Conservation (phyloP, 2,329 filamentous ascomycete species). For the Didymella lethalis region DNA sequence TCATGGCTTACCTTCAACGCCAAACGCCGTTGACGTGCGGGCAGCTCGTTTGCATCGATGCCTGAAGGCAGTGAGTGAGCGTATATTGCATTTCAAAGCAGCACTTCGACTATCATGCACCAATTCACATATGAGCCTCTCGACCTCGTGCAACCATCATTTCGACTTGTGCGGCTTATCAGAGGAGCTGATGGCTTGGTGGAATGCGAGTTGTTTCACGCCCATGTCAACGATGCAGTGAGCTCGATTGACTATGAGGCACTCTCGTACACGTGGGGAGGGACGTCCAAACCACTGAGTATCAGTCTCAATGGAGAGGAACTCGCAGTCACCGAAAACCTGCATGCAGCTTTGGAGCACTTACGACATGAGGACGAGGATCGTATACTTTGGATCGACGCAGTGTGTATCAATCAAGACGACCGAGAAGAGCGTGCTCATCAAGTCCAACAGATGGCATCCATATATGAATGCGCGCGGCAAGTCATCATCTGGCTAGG, state of each 20-base stretch:
- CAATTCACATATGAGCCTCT: conserved; percentile 3
- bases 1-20: neutral
- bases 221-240: neutral
- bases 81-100: neutral
- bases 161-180: conserved; percentile 4
- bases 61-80: neutral
- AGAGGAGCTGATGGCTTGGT: neutral
- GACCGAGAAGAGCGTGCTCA: conserved; percentile 33
- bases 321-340: conserved; percentile 21
- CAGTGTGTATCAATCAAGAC: conserved; percentile 39
- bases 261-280: conserved; percentile 34
- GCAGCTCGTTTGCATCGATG: neutral
- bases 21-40: neutral
- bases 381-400: conserved; percentile 39
- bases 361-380: conserved; percentile 20
- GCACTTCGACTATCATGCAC: neutral
- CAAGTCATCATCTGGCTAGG: conserved; percentile 43
- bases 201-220: conserved; percentile 8
- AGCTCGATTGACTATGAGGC: conserved; percentile 24
- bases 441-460: conserved; percentile 37
- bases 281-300: neutral
- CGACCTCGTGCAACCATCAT: neutral
- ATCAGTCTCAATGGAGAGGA: conserved; percentile 19
- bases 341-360: conserved; percentile 22
- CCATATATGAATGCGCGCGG: conserved; percentile 34